These are phyloP conservation scores for Dichotomocladium elegans DNA, from an alignment of 371 early-diverging fungal species.

Conservation along the genomic window DNA sequence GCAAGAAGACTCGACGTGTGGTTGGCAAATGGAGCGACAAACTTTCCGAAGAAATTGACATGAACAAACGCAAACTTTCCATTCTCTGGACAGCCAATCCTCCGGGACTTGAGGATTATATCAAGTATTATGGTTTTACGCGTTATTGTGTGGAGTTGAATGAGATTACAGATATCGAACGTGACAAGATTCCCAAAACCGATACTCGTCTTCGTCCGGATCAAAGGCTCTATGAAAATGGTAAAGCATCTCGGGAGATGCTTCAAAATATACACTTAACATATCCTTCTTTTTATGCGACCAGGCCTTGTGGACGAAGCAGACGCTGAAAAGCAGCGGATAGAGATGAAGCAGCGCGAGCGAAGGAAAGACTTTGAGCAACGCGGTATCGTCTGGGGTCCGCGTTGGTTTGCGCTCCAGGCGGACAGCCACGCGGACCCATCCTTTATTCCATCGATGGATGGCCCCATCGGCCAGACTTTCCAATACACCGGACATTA, in stretches of 20 bases:
- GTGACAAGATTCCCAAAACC: slow-evolving; percentile 68
- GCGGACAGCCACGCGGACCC: slow-evolving; percentile 10
- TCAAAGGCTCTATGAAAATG: slow-evolving; percentile 78
- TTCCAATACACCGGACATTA: slow-evolving; percentile 83
- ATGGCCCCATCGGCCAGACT: slow-evolving; percentile 43
- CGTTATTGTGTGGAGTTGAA: slow-evolving; percentile 82
- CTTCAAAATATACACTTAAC: no score
- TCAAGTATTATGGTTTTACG: slow-evolving; percentile 85
- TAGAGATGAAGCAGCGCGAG: slow-evolving; percentile 88
- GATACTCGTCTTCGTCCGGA: slow-evolving; percentile 91
- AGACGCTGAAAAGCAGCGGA: slow-evolving; percentile 75
- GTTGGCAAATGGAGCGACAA: slow-evolving; percentile 64
- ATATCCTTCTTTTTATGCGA: no score
- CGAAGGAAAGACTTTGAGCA: slow-evolving; percentile 65
- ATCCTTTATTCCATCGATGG: slow-evolving; percentile 17
- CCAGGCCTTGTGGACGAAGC: slow-evolving; percentile 62
- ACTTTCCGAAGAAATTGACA: slow-evolving; percentile 46
- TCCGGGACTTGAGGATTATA: slow-evolving; percentile 60
- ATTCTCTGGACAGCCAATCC: slow-evolving; percentile 79
- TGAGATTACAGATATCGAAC: slow-evolving; percentile 62
- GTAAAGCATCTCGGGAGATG: slow-evolving; percentile 19
- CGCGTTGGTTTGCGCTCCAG: slow-evolving; percentile 70
- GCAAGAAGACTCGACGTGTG: slow-evolving; percentile 43
- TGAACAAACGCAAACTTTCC: slow-evolving; percentile 51
- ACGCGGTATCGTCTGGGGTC: slow-evolving; percentile 55